phyloP scores from a whole-genome alignment of 176 grass and related monocot genomes.

The Chrysopogon serrulatus region DNA sequence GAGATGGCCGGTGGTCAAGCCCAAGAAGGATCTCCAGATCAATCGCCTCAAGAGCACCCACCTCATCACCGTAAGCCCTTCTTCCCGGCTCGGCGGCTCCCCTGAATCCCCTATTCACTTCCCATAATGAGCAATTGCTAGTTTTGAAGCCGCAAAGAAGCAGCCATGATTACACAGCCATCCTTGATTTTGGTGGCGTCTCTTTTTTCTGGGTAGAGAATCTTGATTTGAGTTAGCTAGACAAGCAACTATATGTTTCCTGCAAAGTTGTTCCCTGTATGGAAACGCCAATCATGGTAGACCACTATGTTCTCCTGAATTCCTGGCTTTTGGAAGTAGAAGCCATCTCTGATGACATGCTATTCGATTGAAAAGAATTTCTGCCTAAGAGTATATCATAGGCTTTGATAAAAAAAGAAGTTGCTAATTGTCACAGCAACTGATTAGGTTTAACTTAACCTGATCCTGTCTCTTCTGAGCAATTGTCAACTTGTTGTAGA shows the following conservation, averaged over 20 bases:
- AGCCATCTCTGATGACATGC: background rate
- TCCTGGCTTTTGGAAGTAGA: background rate
- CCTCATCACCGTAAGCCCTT: slow-evolving; percentile 64
- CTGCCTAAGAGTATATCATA: background rate
- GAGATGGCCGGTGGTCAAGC: slow-evolving; percentile 71
- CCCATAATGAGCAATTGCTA: background rate
- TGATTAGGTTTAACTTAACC: background rate
- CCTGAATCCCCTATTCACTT: background rate
- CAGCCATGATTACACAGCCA: background rate
- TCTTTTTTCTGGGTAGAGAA: background rate
- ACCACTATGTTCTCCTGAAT: background rate
- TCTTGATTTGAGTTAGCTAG: background rate
- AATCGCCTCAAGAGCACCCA: slow-evolving; percentile 75
- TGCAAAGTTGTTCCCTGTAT: background rate
- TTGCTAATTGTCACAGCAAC: background rate
- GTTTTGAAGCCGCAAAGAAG: background rate
- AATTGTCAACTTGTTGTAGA: slow-evolving; percentile 26
- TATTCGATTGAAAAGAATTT: background rate
- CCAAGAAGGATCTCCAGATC: slow-evolving; percentile 77
- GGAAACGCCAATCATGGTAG: background rate
- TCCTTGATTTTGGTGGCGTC: background rate
- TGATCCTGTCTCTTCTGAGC: background rate
- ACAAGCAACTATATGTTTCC: background rate
- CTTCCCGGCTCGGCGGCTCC: background rate
- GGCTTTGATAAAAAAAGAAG: background rate